phyloP scores from a whole-genome alignment of 306 rosid species.

The Clitoria ternatea region DNA sequence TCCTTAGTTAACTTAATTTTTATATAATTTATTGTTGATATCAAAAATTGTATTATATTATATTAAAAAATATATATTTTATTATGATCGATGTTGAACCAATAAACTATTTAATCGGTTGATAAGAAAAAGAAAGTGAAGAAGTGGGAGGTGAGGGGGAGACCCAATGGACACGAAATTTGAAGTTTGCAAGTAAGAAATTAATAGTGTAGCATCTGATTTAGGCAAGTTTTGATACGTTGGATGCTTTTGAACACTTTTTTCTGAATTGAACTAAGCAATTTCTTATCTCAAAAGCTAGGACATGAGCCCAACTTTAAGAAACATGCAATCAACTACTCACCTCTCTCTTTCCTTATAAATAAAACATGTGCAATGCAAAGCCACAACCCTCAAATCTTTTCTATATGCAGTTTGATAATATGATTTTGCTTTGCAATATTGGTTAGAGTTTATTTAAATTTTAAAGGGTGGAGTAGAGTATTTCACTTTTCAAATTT shows the following conservation, averaged over 20 bases:
- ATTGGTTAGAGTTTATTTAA: conserved; percentile 2
- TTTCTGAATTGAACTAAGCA: conserved; percentile 27
- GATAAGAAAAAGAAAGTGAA: conserved; percentile 20
- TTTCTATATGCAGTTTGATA: not conserved
- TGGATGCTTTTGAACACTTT: conserved; percentile 21
- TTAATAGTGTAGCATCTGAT: not conserved
- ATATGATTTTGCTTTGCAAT: not conserved
- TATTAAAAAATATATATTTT: too few species aligned
- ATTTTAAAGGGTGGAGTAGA: too few species aligned
- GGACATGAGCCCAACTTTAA: conserved; percentile 37
- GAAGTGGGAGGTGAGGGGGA: conserved; percentile 22
- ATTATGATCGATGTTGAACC: too few species aligned
- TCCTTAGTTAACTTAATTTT: too few species aligned
- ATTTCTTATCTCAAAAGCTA: conserved; percentile 30
- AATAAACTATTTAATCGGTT: too few species aligned
- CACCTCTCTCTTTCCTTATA: conserved; percentile 7
- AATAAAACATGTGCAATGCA: conserved; percentile 16
- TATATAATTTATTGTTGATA: too few species aligned
- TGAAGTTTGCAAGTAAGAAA: conserved; percentile 30
- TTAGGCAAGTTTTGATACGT: conserved; percentile 26
- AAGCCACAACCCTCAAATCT: not conserved
- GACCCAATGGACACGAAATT: conserved; percentile 14
- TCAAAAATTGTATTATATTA: too few species aligned
- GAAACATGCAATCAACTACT: conserved; percentile 33
- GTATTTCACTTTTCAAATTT: too few species aligned